A percentile compares a stretch with the other conserved stretches of the same genome.
These are phyloP conservation scores for Mortierella sp. DNA, from an alignment of 371 early-diverging fungal genomes.

Conservation along the genomic window DNA sequence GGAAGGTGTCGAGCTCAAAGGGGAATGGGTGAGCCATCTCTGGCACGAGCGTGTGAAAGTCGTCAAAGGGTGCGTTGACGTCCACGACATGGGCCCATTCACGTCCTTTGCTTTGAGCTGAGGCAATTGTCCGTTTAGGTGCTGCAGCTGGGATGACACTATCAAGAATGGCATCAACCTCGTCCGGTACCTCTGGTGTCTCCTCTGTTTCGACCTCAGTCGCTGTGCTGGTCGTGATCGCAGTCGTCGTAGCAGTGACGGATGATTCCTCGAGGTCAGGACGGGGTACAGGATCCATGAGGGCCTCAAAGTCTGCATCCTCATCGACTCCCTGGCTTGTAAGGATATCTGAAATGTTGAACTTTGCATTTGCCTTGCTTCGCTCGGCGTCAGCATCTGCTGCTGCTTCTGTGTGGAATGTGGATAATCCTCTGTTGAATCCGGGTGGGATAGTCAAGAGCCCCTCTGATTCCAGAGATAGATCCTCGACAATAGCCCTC, in stretches of 20 bases:
- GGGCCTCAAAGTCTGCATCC: constrained; percentile 39
- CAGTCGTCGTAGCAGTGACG: background rate
- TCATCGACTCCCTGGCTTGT: constrained; percentile 48
- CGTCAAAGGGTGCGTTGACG: constrained; percentile 82
- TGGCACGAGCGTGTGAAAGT: constrained; percentile 87
- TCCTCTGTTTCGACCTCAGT: background rate
- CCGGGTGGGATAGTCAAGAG: constrained; percentile 71
- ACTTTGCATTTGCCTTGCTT: constrained; percentile 22
- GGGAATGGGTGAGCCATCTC: constrained; percentile 88
- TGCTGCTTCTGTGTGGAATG: constrained; percentile 9
- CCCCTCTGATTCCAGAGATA: constrained; percentile 38
- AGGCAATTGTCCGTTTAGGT: constrained; percentile 22
- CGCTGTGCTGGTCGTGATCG: background rate
- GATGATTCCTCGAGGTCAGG: constrained; percentile 6
- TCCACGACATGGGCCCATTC: constrained; percentile 97
- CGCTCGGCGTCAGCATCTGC: constrained; percentile 1
- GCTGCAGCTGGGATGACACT: constrained; percentile 18
- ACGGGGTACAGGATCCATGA: constrained; percentile 37
- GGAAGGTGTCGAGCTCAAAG: constrained; percentile 99
- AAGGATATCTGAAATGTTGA: constrained; percentile 72
- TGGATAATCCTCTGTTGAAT: constrained; percentile 67
- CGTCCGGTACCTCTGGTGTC: constrained; percentile 15
- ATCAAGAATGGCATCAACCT: constrained; percentile 46
- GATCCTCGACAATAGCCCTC: constrained; percentile 46
- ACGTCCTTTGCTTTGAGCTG: constrained; percentile 57